These are phyloP conservation scores for Chrysoporthe deuterocubensis DNA, from an alignment of 2,329 filamentous ascomycete genomes.

Conservation along the genomic window DNA sequence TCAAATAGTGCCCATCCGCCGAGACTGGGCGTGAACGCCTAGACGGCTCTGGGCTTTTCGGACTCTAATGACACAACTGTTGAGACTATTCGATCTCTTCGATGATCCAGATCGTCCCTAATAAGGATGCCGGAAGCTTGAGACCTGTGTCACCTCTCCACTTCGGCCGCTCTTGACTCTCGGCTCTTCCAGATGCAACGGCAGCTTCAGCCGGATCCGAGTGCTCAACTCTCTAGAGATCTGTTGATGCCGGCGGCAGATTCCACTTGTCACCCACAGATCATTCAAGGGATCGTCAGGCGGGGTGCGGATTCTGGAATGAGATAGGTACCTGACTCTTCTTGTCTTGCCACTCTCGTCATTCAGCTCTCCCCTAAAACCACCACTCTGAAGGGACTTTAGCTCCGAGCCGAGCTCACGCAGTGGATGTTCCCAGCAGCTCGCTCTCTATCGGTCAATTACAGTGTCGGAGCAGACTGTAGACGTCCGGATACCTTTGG, in stretches of 20 bases:
- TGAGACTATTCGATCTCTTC: neutral
- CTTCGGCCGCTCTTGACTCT: neutral
- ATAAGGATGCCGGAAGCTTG: neutral
- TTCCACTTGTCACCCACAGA: neutral
- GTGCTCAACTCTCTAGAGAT: neutral
- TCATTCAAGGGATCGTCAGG: neutral
- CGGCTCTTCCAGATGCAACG: no score
- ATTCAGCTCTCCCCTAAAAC: neutral
- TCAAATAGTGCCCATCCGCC: constrained; percentile 1
- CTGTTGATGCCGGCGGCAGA: neutral
- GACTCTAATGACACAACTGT: neutral
- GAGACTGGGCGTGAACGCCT: neutral
- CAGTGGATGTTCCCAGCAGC: neutral
- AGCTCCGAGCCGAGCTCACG: neutral
- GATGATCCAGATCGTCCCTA: neutral
- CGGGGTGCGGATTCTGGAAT: neutral
- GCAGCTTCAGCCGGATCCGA: no score
- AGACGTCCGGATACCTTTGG: no score
- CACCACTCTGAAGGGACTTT: neutral
- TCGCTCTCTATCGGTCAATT: no score
- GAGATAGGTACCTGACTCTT: neutral
- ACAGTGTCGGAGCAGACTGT: no score
- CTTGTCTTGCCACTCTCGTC: constrained; percentile 1
- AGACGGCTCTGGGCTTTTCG: neutral
- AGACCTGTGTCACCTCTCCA: neutral